Base-by-base conservation (phyloP, 2,329 filamentous ascomycete genomes). In the Onygenales sp. region DNA sequence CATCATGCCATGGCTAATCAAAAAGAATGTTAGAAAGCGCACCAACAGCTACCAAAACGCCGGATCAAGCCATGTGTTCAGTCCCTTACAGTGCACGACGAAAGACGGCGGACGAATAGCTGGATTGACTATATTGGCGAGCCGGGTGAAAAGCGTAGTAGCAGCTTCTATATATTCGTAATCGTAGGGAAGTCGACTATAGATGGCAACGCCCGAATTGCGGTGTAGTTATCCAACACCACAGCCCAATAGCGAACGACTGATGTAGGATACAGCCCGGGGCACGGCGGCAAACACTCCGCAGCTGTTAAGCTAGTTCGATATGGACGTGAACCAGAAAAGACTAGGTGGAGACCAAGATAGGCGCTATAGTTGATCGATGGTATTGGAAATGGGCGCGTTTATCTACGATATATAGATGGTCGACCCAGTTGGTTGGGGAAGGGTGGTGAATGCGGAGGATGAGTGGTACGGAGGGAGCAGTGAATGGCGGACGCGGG, bases 1-100 rank as follows among this genome's bases (percentile, higher is more conserved):
- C 70, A 72, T 72, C 64, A 70, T 72, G 69, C 63, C 52, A 63
- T 61, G 48, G 37, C 47, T 43, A 51, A 32, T 55, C 50, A 42
- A 49, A 53, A 39, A 37, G 27, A 49, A 49, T 50, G 55, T 51
- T 53, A 50, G 42, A 54, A 33, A 34, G 43, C 36, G 39, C 48
- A 52, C 52, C 13, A 40, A 34, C 45, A 27, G 52, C 55, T 52
- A 50, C 39, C 49, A 56, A 49, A 39, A 42, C 47, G 13, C 48
- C 46, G 40, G 44, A 14, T 52, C 17, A 49, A 40, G 14, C 36
- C 37, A 42, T 51, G 52, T 37, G 13, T 27, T 50, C 39, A 49
- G 31, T 49, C 46, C 46, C 46, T 49, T 49, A 49, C 46, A 49
- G 39, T 39, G 46, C 34, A 49, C 46, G 34, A 49, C 17, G 46